Evolutionary conservation across 192 early-diverging fungal genomes (phyloP).

Genomic region (Mortierella alpina): DNA sequence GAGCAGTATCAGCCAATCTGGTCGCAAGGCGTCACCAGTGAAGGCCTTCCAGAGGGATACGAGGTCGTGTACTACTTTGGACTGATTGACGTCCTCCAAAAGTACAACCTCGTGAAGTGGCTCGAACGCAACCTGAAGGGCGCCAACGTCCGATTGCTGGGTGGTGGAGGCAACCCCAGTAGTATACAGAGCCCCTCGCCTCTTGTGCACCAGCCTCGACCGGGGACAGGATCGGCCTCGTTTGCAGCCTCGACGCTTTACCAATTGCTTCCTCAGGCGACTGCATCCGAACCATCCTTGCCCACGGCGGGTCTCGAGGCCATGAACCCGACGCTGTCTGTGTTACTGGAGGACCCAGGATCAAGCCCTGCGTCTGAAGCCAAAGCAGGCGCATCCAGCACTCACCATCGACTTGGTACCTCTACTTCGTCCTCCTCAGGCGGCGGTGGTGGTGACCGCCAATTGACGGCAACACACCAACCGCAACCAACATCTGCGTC

Average conservation of each 20-base stretch:
- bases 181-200: neutral
- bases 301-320: constrained; percentile 6
- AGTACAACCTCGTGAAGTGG: constrained; percentile 44
- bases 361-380: neutral
- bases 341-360: constrained; percentile 21
- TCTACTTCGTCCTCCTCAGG: neutral
- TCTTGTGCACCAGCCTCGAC: constrained; percentile 1
- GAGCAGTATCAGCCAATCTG: neutral
- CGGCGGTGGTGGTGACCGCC: neutral
- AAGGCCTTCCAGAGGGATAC: constrained; percentile 17
- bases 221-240: constrained; percentile 19
- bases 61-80: constrained; percentile 52
- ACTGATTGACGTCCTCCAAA: constrained; percentile 47
- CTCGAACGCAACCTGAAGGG: constrained; percentile 43
- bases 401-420: too few relatives aligned
- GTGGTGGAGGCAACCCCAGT: constrained; percentile 1
- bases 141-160: constrained; percentile 38
- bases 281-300: constrained; percentile 32
- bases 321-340: constrained; percentile 23
- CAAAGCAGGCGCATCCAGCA: too few relatives aligned
- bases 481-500: neutral
- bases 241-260: constrained; percentile 32
- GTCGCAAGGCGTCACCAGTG: constrained; percentile 39
- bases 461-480: neutral
- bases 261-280: constrained; percentile 34